Base-by-base conservation (phyloP, 148 eudicot species). In the Chenopodium formosanum region DNA sequence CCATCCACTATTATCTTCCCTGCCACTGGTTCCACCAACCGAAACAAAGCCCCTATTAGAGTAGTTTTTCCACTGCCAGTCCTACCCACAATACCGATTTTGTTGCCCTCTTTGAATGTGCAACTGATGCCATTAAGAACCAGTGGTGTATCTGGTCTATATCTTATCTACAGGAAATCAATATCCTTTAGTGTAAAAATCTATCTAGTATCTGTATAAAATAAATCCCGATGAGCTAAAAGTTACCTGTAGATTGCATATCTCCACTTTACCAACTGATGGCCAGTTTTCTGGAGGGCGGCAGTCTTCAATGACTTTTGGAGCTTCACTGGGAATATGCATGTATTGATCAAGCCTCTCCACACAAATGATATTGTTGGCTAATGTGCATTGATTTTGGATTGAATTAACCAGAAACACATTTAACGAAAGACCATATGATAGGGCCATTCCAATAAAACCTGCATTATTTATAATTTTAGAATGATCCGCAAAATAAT, bases 11-110 rank as follows among this genome's bases (percentile, higher is more conserved):
- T n/a, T 31, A 94, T 91, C 86, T 78, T 90, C 60, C 98, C 98
- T 44, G 90, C 90, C 2, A 79, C 74, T 0, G 97, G 95, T 83
- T 94, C 98, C 73, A 94, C 95, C 76, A 94, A 83, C 29, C 98
- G 92, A 85, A 94, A 94, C 46, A 94, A 76, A 1, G 97, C 98
- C 66, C 98, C 90, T 5, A 93, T 91, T 3, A 94, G 93, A n/a
- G 98, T 93, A 20, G 93, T 89, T 84, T 94, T 94, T 76, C 98
- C 98, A 84, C 98, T 94, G 60, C 97, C 98, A 11, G 98, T 94
- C 74, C 97, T 90, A 58, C 98, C 98, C 83, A 93, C 98, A 74
- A 94, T 90, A 53, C 98, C 98, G 67, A 93, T 90, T 77, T 88
- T 91, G 82, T 91, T 88, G 50, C 95, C 98, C 80, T 94, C 98